Percentiles rank a stretch among this genome's conserved stretches.
phyloP scores from a whole-genome alignment of 2,329 filamentous ascomycete species.

The Mollisia scopiformis region DNA sequence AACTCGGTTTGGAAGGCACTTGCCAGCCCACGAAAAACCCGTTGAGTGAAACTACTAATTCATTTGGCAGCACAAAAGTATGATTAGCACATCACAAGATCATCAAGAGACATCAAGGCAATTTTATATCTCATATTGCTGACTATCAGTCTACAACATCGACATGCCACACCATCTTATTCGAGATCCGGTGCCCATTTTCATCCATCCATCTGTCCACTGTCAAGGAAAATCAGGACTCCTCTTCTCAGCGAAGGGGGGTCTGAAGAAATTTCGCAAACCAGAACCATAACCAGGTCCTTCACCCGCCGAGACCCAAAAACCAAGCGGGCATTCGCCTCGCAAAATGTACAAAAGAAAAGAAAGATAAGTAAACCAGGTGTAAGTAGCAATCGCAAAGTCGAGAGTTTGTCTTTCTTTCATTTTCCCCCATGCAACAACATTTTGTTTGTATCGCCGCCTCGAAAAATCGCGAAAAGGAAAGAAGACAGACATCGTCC shows the following conservation, averaged over 20 bases:
- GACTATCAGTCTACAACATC: slow-evolving; percentile 3
- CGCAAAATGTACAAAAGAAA: slow-evolving; percentile 7
- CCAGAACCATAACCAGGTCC: neutral
- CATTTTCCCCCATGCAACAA: neutral
- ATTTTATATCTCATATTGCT: slow-evolving; percentile 11
- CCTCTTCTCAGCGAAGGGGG: too few relatives aligned
- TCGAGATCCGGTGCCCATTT: neutral
- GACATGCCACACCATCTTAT: slow-evolving; percentile 6
- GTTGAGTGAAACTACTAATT: too few relatives aligned
- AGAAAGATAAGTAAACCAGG: neutral
- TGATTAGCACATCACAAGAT: neutral
- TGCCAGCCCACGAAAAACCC: too few relatives aligned
- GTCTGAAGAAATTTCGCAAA: too few relatives aligned
- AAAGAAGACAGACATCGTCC: slow-evolving; percentile 11
- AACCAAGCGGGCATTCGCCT: neutral
- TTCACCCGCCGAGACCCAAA: neutral
- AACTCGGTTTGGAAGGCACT: too few relatives aligned
- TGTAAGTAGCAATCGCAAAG: neutral
- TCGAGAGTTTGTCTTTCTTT: neutral
- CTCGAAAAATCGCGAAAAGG: slow-evolving; percentile 4
- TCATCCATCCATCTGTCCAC: neutral
- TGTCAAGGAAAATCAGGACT: neutral
- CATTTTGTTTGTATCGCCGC: neutral
- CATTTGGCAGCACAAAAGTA: too few relatives aligned
- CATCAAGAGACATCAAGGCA: neutral